Base-by-base conservation (phyloP, 2,329 filamentous ascomycete species). In the Cordyceps cicadae region DNA sequence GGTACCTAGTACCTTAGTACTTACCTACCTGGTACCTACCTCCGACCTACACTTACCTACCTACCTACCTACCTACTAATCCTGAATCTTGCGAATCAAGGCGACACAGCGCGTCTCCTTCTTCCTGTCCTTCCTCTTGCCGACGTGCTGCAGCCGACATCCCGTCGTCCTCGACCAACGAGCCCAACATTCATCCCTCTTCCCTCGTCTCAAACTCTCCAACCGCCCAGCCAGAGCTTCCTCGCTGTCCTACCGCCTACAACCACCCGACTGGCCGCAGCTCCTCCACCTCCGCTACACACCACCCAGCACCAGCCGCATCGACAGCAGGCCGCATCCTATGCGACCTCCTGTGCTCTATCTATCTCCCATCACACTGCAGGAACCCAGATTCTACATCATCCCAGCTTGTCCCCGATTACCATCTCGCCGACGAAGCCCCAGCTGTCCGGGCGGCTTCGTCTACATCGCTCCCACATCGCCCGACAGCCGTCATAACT, bases 291-390 rank as follows among this genome's bases (percentile, higher is more conserved):
- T 21, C n/a, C 32, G 39, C 19, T 19, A 21, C 46, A 29, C n/a
- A 39, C 34, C 57, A 29, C 26, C 50, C 32, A 57, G 26, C 55
- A 54, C 53, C 54, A 62, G 62, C 60, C 64, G 64, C 63, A 62
- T 67, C 64, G 64, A 65, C 50, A 64, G 63, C 66, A 58, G 70
- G 70, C 68, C 70, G 70, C 71, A 72, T 72, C 63, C 60, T 58
- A 66, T 64, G 67, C 68, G 66, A 67, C 67, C 70, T 43, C 55
- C 49, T 52, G 46, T 61, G 41, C 48, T 58, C 60, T 58, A 21
- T 64, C 54, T 54, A 54, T 63, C 56, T 52, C 58, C 52, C 41
- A 46, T 34, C 62, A 29, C 55, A 45, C 56, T 50, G 41, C 62
- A 55, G 49, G 49, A 53, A 46, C 56, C 34, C 8, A 46, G 26